Percentiles rank a stretch among this genome's conserved stretches.
These are phyloP conservation scores for Solanum boliviense DNA, from an alignment of 257 asterid species.

Conservation along the genomic window DNA sequence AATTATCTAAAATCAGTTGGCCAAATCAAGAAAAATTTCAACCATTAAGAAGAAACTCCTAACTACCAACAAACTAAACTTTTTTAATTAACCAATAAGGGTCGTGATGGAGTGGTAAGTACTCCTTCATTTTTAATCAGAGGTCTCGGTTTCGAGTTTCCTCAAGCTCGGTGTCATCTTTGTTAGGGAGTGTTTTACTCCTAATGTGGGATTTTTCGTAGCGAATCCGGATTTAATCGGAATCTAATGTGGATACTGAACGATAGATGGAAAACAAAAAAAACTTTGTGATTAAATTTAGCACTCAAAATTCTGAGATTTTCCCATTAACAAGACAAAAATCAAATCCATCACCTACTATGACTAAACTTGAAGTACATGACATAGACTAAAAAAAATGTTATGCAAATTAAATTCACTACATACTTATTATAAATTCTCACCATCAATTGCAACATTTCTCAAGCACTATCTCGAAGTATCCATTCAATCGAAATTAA, in stretches of 20 bases:
- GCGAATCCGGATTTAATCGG: accelerated
- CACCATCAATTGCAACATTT: background rate
- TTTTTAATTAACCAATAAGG: background rate
- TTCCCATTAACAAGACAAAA: background rate
- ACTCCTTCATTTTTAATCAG: no score
- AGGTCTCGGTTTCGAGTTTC: no score
- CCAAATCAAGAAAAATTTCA: constrained; percentile 9
- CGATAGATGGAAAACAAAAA: accelerated
- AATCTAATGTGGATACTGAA: no score
- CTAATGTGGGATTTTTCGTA: accelerated
- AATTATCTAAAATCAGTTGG: constrained; percentile 1
- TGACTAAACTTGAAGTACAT: constrained; percentile 31
- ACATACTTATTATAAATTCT: constrained; percentile 17
- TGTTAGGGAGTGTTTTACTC: no score
- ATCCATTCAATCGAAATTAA: background rate
- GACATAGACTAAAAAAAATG: constrained; percentile 30
- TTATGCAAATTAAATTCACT: background rate
- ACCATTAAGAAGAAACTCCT: background rate
- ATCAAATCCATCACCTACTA: constrained; percentile 23
- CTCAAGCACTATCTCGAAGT: background rate
- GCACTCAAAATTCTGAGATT: background rate
- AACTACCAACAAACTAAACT: constrained; percentile 5
- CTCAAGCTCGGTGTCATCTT: no score
- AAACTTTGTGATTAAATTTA: no score
- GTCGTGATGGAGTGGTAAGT: no score